Conservation (phyloP, 768 basidiomycete genomes). For the Hericium alpestre region DNA sequence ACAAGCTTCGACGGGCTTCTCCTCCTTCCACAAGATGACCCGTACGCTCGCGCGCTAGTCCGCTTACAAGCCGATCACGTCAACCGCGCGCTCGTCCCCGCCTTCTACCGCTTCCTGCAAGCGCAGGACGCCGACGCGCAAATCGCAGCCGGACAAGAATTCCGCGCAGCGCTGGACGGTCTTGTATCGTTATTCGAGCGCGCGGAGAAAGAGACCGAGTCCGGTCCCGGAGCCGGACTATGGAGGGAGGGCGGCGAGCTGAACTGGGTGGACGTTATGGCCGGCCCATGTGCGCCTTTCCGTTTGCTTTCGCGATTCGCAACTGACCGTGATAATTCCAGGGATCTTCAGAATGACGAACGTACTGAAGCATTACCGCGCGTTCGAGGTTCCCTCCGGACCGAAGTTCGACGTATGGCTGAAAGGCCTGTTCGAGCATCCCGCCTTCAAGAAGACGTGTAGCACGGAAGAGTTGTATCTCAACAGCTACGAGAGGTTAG, state of each 20-base stretch:
- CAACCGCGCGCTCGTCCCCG: conserved; percentile 52
- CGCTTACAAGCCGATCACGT: conserved; percentile 62
- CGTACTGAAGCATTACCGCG: conserved; percentile 58
- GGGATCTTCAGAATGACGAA: conserved; percentile 61
- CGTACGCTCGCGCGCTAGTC: conserved; percentile 58
- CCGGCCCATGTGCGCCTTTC: conserved; percentile 47
- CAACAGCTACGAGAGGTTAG: conserved; percentile 57
- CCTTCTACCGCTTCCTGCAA: conserved; percentile 69
- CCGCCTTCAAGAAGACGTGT: conserved; percentile 56
- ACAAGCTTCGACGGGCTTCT: conserved; percentile 37
- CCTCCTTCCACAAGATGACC: conserved; percentile 45
- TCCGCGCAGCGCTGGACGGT: conserved; percentile 36
- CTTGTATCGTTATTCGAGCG: conserved; percentile 48
- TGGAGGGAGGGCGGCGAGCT: conserved; percentile 51
- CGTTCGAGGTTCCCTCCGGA: conserved; percentile 44
- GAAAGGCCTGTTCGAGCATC: conserved; percentile 43
- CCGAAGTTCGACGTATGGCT: conserved; percentile 44
- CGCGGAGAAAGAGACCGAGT: conserved; percentile 34
- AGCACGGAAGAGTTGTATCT: conserved; percentile 58
- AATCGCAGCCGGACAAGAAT: conserved; percentile 41
- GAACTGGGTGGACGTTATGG: conserved; percentile 58
- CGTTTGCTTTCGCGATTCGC: conserved; percentile 1
- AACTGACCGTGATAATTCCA: conserved; percentile 15
- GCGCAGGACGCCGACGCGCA: conserved; percentile 50
- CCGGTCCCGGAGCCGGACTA: conserved; percentile 38